Base-by-base conservation (phyloP, 768 basidiomycete species). In the Hebeloma cylindrosporum region DNA sequence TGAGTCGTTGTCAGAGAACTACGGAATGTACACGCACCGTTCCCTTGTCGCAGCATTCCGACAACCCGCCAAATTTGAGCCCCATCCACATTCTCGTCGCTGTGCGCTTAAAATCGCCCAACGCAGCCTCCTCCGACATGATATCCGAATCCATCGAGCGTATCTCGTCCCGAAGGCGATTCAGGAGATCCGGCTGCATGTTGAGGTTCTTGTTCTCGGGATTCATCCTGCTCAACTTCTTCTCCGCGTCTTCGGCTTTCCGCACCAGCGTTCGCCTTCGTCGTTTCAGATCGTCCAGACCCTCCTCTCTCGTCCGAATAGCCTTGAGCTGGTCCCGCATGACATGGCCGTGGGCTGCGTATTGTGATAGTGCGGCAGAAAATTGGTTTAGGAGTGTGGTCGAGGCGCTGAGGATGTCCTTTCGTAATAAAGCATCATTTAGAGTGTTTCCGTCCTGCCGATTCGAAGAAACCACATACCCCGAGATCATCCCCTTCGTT, bases 181-280 rank as follows among this genome's bases (percentile, higher is more conserved):
- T 83, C 34, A 96, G 66, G 1, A 72, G 62, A 18, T 92, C 89
- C 2, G 83, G 85, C 63, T 95, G 93, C 43, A 69, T 54, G 2
- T 69, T 66, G 26, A 92, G 67, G 53, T 88, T 87, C 73, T 95
- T 97, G 69, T 94, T 81, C 63, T 93, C 90, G 0, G 87, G 75
- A 51, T 77, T 78, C 93, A 96, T 94, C 70, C 86, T 95, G 65
- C 75, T 79, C 27, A 97, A 75, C 61, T 94, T 95, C 71, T 77
- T 88, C 53, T 95, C 92, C 2, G 90, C 92, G 13, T 78, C 66
- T 43, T 95, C 93, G 0, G 92, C 88, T 50, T 85, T 85, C 18
- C 75, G 64, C 7, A 72, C 74, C 4, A 93, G 72, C 7, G 71
- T 70, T 52, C 83, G 81, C 40, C 92, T 73, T 13, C 85, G 77